A percentile compares a stretch with the other conserved stretches of the same genome.
These are phyloP conservation scores for Pseudogymnoascus sp. DNA, from an alignment of 2,329 filamentous ascomycete genomes.

Conservation along the genomic window DNA sequence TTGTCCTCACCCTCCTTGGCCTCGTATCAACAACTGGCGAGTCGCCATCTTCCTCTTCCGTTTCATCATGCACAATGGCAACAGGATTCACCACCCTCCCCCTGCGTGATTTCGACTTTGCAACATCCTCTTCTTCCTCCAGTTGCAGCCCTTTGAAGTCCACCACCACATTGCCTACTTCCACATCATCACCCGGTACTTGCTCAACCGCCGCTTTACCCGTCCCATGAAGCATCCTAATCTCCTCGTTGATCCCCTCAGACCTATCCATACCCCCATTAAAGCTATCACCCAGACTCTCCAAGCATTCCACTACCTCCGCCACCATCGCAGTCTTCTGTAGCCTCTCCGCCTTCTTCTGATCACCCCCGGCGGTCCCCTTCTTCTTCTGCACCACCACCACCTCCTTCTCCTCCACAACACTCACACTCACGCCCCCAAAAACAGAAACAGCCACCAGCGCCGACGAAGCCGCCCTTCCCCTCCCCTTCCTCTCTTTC, in stretches of 20 bases:
- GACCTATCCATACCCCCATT: background rate
- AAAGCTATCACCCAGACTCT: background rate
- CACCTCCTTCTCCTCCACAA: background rate
- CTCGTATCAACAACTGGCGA: background rate
- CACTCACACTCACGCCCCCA: background rate
- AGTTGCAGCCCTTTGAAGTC: background rate
- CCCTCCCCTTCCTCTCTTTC: background rate
- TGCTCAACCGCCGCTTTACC: background rate
- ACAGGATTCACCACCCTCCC: background rate
- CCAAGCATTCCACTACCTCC: background rate
- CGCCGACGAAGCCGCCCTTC: background rate
- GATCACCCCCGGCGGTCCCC: background rate
- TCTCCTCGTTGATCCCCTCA: background rate
- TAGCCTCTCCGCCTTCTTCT: background rate
- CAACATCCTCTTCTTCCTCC: background rate
- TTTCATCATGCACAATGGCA: background rate
- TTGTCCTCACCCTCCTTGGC: background rate
- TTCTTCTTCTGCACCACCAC: background rate
- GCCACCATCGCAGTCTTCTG: background rate
- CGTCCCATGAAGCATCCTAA: background rate
- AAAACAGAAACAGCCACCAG: background rate
- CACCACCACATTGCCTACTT: background rate
- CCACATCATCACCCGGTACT: background rate
- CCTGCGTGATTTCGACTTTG: background rate
- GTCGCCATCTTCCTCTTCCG: constrained; percentile 14